These are phyloP conservation scores for Gossypium thurberi DNA, from an alignment of 345 rosid species.

Conservation along the genomic window DNA sequence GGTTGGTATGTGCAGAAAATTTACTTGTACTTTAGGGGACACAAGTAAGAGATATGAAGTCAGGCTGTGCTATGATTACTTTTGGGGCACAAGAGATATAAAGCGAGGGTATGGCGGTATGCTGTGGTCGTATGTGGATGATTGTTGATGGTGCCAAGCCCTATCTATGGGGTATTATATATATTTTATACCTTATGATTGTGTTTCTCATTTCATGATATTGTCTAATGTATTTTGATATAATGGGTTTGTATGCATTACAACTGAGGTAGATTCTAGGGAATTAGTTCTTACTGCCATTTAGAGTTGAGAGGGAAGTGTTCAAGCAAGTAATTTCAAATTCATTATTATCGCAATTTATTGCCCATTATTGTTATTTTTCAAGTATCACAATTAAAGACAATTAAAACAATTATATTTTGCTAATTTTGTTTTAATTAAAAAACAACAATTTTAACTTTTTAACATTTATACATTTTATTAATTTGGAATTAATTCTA, in stretches of 20 bases:
- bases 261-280: neutral
- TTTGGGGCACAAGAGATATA: constrained; percentile 55
- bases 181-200: neutral
- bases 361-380: neutral
- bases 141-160: neutral
- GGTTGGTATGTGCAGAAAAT: constrained; percentile 53
- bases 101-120: neutral
- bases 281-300: neutral
- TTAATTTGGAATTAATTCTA: too few species aligned
- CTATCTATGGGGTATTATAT: neutral
- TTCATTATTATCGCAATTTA: neutral
- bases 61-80: constrained; percentile 23
- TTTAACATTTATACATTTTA: too few species aligned
- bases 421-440: too few species aligned
- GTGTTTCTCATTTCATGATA: neutral
- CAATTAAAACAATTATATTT: too few species aligned
- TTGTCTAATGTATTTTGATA: neutral
- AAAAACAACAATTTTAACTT: too few species aligned
- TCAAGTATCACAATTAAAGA: neutral
- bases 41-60: constrained; percentile 38
- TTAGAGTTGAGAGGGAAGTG: neutral
- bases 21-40: constrained; percentile 76
- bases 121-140: neutral
- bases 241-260: constrained; percentile 3
- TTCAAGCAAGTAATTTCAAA: neutral